These are phyloP conservation scores for Xylariaceae sp. DNA, from an alignment of 2,329 filamentous ascomycete genomes.

Conservation along the genomic window DNA sequence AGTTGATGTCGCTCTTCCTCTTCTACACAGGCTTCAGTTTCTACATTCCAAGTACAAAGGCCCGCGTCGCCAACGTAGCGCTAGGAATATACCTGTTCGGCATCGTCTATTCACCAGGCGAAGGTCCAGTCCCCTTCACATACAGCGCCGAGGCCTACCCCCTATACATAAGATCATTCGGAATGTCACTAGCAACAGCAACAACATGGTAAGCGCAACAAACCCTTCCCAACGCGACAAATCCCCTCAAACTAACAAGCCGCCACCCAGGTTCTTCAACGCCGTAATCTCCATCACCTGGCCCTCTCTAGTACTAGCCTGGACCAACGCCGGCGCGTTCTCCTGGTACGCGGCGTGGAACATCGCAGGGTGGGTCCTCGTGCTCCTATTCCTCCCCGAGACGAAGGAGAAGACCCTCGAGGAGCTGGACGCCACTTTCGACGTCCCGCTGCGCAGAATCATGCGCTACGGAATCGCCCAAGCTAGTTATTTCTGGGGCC, in stretches of 20 bases:
- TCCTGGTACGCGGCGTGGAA: conserved; percentile 49
- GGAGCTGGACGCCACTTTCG: conserved; percentile 41
- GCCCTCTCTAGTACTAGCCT: conserved; percentile 42
- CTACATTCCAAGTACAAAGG: conserved; percentile 39
- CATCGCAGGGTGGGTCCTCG: conserved; percentile 42
- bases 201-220: conserved; percentile 40
- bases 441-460: conserved; percentile 30
- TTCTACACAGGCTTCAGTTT: conserved; percentile 47
- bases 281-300: conserved; percentile 41
- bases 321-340: conserved; percentile 46
- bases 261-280: conserved; percentile 30
- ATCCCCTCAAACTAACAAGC: not conserved
- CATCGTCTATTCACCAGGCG: conserved; percentile 54
- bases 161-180: conserved; percentile 57
- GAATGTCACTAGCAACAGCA: conserved; percentile 56
- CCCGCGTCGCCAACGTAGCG: conserved; percentile 43
- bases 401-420: conserved; percentile 45
- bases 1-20: conserved; percentile 53
- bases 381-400: conserved; percentile 41
- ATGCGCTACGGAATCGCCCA: conserved; percentile 36
- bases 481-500: conserved; percentile 33
- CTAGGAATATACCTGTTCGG: conserved; percentile 49
- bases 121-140: conserved; percentile 61
- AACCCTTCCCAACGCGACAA: not conserved
- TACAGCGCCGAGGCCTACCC: conserved; percentile 66